Base-by-base conservation (phyloP, 495 filamentous ascomycete genomes). In the Thozetella sp. region DNA sequence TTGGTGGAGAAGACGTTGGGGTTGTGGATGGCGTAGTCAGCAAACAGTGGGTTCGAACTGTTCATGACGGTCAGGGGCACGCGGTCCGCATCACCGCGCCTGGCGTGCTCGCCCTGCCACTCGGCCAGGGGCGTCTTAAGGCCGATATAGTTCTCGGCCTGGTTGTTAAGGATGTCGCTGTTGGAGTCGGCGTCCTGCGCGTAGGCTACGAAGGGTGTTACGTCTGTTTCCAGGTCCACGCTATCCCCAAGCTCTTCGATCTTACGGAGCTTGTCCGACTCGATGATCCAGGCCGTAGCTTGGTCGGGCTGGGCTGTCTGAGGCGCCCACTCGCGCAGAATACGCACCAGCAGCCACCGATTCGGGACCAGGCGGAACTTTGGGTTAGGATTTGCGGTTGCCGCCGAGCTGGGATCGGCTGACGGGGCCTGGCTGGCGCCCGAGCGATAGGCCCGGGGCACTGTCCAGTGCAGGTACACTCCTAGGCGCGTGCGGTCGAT, bases 71-170 rank as follows among this genome's bases (percentile, higher is more conserved):
- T 74, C 30, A 85, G 51, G 20, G 62, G 54, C 19, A 70, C 59
- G 1, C 60, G 60, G 22, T 43, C 26, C 10, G 46, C 53, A 20
- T 53, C 51, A 19, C 22, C 12, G 2, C n/a, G 22, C 20, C 20
- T 25, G 3, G 22, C 57, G 3, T 17, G 43, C 15, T 67, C 59
- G 9, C 63, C 61, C 13, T 30, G 55, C 73, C 72, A 77, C 9
- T 30, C 52, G 0, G 22, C 17, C 10, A 63, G 45, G 0, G 26
- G n/a, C 9, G 53, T 62, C 51, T 73, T 75, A 4, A 57, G 40
- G 1, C 83, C 83, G 51, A 85, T 80, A 55, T 82, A 86, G 4
- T 79, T 59, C 62, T 85, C 83, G 6, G 80, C 79, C 57, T 86
- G 82, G 13, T 67, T 27, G 0, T 65, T 51, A 10, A 82, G 62